A percentile compares a stretch with the other conserved stretches of the same genome.
Conservation (phyloP, 2,329 filamentous ascomycete genomes). For the Shiraia bambusicola region DNA sequence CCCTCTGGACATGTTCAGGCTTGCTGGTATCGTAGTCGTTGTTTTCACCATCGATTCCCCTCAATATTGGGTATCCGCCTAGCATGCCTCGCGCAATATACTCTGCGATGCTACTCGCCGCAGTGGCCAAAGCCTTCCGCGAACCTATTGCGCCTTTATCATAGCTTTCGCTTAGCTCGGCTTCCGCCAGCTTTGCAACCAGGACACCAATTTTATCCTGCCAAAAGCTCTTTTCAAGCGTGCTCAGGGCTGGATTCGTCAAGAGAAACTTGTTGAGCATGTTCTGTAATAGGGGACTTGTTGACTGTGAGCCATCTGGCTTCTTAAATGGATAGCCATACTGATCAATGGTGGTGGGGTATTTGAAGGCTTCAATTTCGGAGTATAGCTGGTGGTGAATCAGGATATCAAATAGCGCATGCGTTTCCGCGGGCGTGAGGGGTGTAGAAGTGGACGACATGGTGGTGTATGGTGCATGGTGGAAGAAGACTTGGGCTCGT, state of each 20-base stretch:
- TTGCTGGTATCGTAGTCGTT: conserved; percentile 59
- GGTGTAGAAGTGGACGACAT: conserved; percentile 21
- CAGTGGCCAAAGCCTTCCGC: conserved; percentile 73
- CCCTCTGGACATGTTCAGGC: conserved; percentile 61
- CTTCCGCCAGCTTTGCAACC: conserved; percentile 56
- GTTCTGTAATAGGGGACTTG: conserved; percentile 66
- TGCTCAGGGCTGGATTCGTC: conserved; percentile 64
- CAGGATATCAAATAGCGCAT: conserved; percentile 57
- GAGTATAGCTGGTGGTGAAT: conserved; percentile 58
- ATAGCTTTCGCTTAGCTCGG: conserved; percentile 76
- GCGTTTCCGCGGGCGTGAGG: conserved; percentile 50
- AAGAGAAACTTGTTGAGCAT: conserved; percentile 67
- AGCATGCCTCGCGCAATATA: conserved; percentile 66
- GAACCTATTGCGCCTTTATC: conserved; percentile 75
- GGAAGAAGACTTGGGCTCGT: conserved; percentile 2
- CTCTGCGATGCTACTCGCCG: conserved; percentile 68
- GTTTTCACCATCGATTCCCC: conserved; percentile 36
- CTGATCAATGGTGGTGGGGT: conserved; percentile 61
- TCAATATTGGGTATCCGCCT: conserved; percentile 57
- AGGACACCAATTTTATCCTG: conserved; percentile 45
- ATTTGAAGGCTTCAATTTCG: conserved; percentile 73
- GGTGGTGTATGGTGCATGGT: conserved; percentile 6
- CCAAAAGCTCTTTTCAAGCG: conserved; percentile 55
- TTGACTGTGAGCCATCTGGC: conserved; percentile 49
- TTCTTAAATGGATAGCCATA: conserved; percentile 71